These are phyloP conservation scores for Zoysia pacifica DNA, from an alignment of 176 grass and related monocot species.

Conservation along the genomic window DNA sequence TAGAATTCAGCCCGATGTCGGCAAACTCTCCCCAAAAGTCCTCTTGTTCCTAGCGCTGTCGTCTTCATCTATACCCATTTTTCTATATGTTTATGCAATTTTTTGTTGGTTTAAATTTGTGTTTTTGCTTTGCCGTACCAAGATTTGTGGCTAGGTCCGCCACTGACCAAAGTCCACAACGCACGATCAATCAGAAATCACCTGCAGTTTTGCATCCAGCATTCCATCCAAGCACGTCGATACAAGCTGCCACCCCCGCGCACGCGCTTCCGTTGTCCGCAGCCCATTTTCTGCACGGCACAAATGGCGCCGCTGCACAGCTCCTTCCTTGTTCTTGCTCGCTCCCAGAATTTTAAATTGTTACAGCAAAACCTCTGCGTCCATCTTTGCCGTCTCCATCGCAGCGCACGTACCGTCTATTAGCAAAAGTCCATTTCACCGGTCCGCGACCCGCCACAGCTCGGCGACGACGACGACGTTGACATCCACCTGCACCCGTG, in stretches of 20 bases:
- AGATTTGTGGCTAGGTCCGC: no score
- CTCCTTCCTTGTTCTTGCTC: neutral
- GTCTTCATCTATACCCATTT: no score
- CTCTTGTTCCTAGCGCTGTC: no score
- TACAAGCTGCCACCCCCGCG: neutral
- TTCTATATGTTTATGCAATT: no score
- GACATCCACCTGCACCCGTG: conserved; percentile 8
- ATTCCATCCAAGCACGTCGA: neutral
- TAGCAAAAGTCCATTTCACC: neutral
- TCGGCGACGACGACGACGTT: neutral
- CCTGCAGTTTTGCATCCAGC: no score
- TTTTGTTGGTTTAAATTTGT: no score
- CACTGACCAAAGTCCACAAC: no score
- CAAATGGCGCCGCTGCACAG: neutral
- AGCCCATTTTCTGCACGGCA: neutral
- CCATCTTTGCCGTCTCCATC: conserved; percentile 16
- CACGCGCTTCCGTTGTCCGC: neutral
- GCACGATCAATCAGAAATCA: no score
- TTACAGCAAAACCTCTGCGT: neutral
- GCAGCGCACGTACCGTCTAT: neutral
- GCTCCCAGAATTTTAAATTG: neutral
- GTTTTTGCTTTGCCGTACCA: no score
- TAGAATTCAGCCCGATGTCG: no score
- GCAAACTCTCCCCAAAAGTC: no score
- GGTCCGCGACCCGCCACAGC: neutral